Evolutionary conservation across 129 eudicot genomes (phyloP), one percentile per base, ranked within the genome.

Genomic region (Flaveria sonorensis): DNA sequence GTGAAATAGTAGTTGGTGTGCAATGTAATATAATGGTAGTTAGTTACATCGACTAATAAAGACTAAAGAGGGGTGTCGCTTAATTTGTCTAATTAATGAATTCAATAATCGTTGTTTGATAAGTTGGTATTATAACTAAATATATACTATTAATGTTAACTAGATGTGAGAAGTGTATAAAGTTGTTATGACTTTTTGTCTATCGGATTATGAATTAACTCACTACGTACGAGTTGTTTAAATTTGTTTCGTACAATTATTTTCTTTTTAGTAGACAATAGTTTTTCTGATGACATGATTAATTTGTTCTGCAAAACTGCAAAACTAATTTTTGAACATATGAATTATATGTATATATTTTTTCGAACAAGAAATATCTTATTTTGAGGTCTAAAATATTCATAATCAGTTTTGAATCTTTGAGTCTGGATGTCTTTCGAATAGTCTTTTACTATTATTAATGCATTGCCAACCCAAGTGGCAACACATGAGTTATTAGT

Each of bases 21-120:
- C 46, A 47, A 62, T 63, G 42, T 50, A 10, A 64, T 65, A 63
- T 39, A 73, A 14, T 43, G 77, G 77, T 73, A 26, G 36, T 21
- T 42, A 63, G 68, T 73, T 73, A 73, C 55, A 12, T 40, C 56
- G 13, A 73, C 13, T 12, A 32, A 32, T 18, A 18, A 30, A 32
- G 56, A 53, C 67, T 30, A 63, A 30, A 30, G 42, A 61, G 28
- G 36, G 65, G 36, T 23, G 65, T 11, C 3, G 6, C 8, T 52
- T 11, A 55, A 19, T 52, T 72, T 72, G 60, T 52, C 32, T 51
- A 72, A 36, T 72, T 72, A 48, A 52, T n/a, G n/a, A n/a, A n/a
- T 15, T 71, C 67, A 39, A 61, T 26, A 24, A 13, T 26, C 67
- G n/a, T 24, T 23, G 26, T 23, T 60, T 24, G 5, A 21, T 59